Base-by-base conservation (phyloP, 1,284 basidiomycete genomes). In the Rhizoctonia solani region DNA sequence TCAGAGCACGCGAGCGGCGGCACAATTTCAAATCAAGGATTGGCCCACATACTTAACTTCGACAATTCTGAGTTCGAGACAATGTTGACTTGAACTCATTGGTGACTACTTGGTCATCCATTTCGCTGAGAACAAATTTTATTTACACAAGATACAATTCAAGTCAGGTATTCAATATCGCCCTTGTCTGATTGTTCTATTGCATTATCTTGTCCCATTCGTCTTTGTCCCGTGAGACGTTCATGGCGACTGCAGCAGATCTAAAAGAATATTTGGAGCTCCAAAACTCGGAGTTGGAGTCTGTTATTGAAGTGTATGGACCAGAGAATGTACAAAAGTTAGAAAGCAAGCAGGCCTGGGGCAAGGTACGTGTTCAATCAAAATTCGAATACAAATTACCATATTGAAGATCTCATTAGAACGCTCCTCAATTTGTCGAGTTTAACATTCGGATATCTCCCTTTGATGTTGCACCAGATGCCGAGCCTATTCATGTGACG, bases 291-390 rank as follows among this genome's bases (percentile, higher is more conserved):
- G 61, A 66, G 23, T 41, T 66, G 16, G 61, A 66, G 41, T 66
- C 61, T 54, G 27, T 66, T 27, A 30, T 66, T 29, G 61, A 54
- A 44, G 61, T 66, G 3, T 66, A 54, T 54, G 61, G 61, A 23
- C n/a, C 61, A 14, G 61, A 66, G 29, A 66, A 66, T 46, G 61
- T 66, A 14, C 39, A 54, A 30, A 34, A 41, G n/a, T 4, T 46
- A 23, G 50, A 66, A 46, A 29, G 50, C 16, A 66, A 37, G 41
- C 61, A 66, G 25, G 61, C 61, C 21, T 66, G 61, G 61, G 56
- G 56, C 44, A 66, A 66, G 52, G 61, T 66, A 23, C 25, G 50
- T 21, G 37, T 21, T 32, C 34, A 19, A 25, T 27, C 21, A 3
- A 14, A 21, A 23, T 5, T 27, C 39, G 25, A n/a, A 32, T 54